These are phyloP conservation scores for Tricholoma terreum DNA, from an alignment of 768 basidiomycete genomes.

Conservation along the genomic window DNA sequence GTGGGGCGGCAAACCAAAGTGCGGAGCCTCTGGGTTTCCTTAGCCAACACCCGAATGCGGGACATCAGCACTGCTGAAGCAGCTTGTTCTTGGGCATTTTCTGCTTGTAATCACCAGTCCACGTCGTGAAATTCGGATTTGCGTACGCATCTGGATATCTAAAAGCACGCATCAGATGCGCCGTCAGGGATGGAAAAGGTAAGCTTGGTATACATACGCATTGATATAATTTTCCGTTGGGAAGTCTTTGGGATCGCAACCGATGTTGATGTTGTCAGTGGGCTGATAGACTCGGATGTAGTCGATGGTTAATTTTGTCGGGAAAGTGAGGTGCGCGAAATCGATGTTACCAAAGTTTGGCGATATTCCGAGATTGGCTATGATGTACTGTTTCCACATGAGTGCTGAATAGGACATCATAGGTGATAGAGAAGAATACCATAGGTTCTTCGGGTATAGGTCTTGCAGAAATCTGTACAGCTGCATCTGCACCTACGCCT, in stretches of 20 bases:
- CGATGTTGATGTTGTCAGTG: conserved; percentile 57
- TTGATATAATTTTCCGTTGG: conserved; percentile 77
- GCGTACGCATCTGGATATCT: conserved; percentile 67
- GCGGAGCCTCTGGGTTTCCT: not conserved
- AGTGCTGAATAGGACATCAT: not conserved
- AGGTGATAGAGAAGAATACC: conserved; percentile 40
- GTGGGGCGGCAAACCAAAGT: not conserved
- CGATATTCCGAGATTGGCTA: conserved; percentile 83
- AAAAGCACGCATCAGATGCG: conserved; percentile 1
- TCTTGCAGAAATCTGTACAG: conserved; percentile 58
- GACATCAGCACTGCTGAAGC: conserved; percentile 33
- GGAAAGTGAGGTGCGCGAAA: conserved; percentile 65
- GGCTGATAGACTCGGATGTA: conserved; percentile 73
- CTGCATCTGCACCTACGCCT: conserved; percentile 61
- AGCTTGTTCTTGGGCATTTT: conserved; percentile 60
- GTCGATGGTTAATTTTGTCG: conserved; percentile 47
- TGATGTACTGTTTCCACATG: conserved; percentile 58
- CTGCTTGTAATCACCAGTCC: conserved; percentile 50
- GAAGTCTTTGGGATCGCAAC: conserved; percentile 63
- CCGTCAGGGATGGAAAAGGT: not conserved
- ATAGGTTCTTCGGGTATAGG: conserved; percentile 83
- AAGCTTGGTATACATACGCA: conserved; percentile 33
- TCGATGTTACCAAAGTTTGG: conserved; percentile 73
- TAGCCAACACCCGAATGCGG: not conserved
- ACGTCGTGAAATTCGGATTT: conserved; percentile 60